phyloP scores from a whole-genome alignment of 108 stramenopile species.

The Skeletonema menzelii region DNA sequence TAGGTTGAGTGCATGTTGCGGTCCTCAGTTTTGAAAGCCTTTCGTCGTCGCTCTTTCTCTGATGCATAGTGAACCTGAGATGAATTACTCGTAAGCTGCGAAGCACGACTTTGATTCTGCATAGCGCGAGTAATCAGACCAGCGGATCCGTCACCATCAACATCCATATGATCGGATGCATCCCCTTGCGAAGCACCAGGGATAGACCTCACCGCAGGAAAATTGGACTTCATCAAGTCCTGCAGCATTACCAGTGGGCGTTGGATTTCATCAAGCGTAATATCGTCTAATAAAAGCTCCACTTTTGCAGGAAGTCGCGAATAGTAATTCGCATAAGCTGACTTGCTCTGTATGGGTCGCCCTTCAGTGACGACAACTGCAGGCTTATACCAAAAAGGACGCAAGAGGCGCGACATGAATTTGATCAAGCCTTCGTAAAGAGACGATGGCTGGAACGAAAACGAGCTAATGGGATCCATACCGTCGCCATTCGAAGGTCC shows the following conservation, averaged over 20 bases:
- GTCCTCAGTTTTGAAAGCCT: slow-evolving; percentile 71
- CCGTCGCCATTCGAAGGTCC: slow-evolving; percentile 40
- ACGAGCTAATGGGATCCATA: slow-evolving; percentile 48
- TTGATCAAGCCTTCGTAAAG: slow-evolving; percentile 70
- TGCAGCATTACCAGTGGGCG: slow-evolving; percentile 56
- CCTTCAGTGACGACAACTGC: slow-evolving; percentile 87
- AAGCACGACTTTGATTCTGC: slow-evolving; percentile 59
- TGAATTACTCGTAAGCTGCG: not conserved
- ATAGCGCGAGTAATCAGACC: slow-evolving; percentile 56
- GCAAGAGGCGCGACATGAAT: slow-evolving; percentile 70
- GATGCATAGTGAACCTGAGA: slow-evolving; percentile 24
- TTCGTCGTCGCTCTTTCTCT: slow-evolving; percentile 46
- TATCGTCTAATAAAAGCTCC: slow-evolving; percentile 76
- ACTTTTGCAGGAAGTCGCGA: slow-evolving; percentile 71
- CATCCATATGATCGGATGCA: slow-evolving; percentile 52
- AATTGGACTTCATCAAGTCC: slow-evolving; percentile 56
- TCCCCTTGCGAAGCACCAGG: slow-evolving; percentile 47
- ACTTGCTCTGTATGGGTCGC: slow-evolving; percentile 30
- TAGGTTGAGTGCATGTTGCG: slow-evolving; percentile 84
- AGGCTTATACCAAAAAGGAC: slow-evolving; percentile 89
- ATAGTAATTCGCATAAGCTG: slow-evolving; percentile 43
- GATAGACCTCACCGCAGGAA: slow-evolving; percentile 57
- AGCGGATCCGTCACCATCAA: slow-evolving; percentile 38
- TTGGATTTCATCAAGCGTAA: slow-evolving; percentile 57
- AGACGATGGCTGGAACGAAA: slow-evolving; percentile 67